Percentiles rank a stretch among this genome's conserved stretches.
These are phyloP conservation scores for Carex littledalei DNA, from an alignment of 176 grass and related monocot genomes.

Conservation along the genomic window DNA sequence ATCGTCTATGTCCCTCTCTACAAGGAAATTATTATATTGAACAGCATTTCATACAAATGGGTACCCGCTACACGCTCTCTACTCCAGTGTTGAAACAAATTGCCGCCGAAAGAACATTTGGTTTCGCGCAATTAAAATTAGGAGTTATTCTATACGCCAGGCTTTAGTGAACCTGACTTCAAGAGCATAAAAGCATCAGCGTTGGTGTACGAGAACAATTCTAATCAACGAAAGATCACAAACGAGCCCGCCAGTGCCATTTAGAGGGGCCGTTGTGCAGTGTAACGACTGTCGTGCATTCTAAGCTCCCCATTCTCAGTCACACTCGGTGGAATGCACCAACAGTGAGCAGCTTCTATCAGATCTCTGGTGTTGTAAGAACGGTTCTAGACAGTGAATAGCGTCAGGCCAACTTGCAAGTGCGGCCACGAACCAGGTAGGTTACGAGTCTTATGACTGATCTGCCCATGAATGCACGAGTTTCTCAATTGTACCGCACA, in stretches of 20 bases:
- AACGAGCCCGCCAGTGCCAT: not conserved
- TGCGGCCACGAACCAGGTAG: not conserved
- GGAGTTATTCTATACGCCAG: too few species aligned
- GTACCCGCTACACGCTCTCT: not conserved
- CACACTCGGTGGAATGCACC: not conserved
- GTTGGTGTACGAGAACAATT: not conserved
- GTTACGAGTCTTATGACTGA: not conserved
- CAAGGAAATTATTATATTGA: not conserved
- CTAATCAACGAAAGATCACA: not conserved
- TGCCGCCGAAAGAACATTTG: not conserved
- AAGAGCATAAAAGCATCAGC: not conserved
- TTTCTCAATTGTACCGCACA: not conserved
- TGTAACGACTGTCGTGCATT: constrained; percentile 2
- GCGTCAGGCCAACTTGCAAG: not conserved
- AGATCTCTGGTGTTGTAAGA: not conserved
- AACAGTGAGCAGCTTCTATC: not conserved
- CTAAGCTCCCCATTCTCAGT: not conserved
- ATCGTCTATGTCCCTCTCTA: not conserved
- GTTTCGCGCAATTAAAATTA: too few species aligned
- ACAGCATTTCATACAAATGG: not conserved
- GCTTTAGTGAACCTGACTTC: not conserved
- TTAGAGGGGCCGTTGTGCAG: constrained; percentile 2
- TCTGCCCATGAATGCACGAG: not conserved
- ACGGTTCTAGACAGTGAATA: not conserved
- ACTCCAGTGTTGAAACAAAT: not conserved